Conservation (phyloP, 140 eudicot genomes). For the Erigeron philadelphicus region DNA sequence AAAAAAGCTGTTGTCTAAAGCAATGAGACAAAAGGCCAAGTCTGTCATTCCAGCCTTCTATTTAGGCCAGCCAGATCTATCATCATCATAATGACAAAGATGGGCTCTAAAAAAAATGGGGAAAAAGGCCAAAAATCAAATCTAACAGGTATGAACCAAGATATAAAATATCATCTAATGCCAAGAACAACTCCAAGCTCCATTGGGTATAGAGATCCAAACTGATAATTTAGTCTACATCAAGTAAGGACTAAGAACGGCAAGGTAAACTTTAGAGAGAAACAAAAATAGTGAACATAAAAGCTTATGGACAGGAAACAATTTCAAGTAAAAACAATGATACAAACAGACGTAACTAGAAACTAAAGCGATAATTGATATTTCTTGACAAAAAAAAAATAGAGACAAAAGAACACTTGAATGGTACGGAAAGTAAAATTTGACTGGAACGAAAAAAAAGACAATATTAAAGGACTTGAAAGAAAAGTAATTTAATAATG, state of each 20-base stretch:
- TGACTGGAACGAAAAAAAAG: slow-evolving; percentile 17
- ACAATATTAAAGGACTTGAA: slow-evolving; percentile 13
- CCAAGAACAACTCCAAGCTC: not conserved
- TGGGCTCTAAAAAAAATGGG: no score
- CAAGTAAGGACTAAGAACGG: not conserved
- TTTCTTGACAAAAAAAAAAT: not conserved
- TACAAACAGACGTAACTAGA: slow-evolving; percentile 9
- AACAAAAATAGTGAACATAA: slow-evolving; percentile 14
- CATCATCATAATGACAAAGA: not conserved
- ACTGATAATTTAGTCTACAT: not conserved
- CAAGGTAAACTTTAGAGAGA: not conserved
- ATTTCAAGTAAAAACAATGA: slow-evolving; percentile 5
- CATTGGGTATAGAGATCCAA: not conserved
- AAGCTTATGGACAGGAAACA: slow-evolving; percentile 18
- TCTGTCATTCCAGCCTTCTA: not conserved
- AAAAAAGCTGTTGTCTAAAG: not conserved
- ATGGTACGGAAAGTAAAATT: not conserved
- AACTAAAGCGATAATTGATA: not conserved
- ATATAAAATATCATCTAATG: not conserved
- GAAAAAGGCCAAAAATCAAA: no score
- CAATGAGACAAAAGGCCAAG: not conserved
- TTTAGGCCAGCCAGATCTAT: not conserved
- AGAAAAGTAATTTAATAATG: slow-evolving; percentile 9
- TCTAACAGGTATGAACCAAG: not conserved
- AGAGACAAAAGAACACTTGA: not conserved